phyloP scores from a whole-genome alignment of 768 basidiomycete species.

The Leccinum imitatum region DNA sequence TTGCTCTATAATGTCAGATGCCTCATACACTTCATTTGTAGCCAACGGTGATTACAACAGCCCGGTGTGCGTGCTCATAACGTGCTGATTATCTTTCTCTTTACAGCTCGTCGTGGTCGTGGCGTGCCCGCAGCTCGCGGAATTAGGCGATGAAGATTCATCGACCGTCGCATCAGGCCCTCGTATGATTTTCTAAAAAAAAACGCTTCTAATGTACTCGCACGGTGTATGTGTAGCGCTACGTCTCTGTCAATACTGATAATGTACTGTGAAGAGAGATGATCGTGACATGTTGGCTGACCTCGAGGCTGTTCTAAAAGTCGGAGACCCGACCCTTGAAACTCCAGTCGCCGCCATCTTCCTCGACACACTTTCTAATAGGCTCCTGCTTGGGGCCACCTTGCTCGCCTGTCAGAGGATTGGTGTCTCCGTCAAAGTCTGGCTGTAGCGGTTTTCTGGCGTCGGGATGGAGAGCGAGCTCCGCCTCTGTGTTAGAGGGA shows the following conservation, averaged over 20 bases:
- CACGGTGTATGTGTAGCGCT: conserved; percentile 17
- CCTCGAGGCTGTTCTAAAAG: conserved; percentile 48
- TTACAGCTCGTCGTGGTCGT: conserved; percentile 80
- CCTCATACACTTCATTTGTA: conserved; percentile 35
- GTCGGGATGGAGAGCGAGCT: conserved; percentile 66
- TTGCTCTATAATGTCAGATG: conserved; percentile 9
- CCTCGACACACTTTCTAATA: conserved; percentile 53
- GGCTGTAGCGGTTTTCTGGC: conserved; percentile 54
- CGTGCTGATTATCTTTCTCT: conserved; percentile 15
- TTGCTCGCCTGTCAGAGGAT: conserved; percentile 80
- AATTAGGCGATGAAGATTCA: conserved; percentile 67
- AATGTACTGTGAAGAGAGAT: conserved; percentile 8
- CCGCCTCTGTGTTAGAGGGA: conserved; percentile 39
- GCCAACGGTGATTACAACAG: conserved; percentile 64
- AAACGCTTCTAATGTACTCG: conserved; percentile 12
- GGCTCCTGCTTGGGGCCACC: conserved; percentile 90
- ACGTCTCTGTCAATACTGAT: conserved; percentile 7
- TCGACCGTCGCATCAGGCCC: background rate
- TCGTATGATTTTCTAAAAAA: conserved; percentile 1
- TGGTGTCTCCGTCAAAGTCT: conserved; percentile 79
- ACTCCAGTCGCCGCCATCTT: conserved; percentile 79
- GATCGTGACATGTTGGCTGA: background rate
- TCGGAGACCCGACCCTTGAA: conserved; percentile 88
- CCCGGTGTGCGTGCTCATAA: conserved; percentile 2
- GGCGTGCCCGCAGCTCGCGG: conserved; percentile 76